Conservation (phyloP, 176 grass and related monocot genomes). For the Tillandsia leiboldiana region DNA sequence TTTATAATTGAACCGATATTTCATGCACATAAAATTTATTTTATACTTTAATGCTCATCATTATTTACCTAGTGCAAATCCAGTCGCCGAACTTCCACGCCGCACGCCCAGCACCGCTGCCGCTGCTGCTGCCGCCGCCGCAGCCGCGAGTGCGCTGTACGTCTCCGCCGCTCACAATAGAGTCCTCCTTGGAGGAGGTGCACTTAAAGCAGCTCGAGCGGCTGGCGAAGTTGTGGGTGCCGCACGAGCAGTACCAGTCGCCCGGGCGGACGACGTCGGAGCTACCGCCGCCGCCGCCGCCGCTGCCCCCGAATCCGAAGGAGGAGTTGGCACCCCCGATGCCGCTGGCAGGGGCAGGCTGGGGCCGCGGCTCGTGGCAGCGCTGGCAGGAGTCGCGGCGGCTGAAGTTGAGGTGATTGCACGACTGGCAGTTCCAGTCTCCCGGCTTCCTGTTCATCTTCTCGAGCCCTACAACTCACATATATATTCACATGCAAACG, state of each 20-base stretch:
- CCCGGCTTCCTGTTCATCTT: constrained; percentile 66
- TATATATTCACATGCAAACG: constrained; percentile 51
- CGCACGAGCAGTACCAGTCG: constrained; percentile 95
- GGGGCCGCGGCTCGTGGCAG: constrained; percentile 39
- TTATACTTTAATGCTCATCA: too few relatives aligned
- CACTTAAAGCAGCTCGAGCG: constrained; percentile 83
- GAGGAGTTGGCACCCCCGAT: constrained; percentile 13
- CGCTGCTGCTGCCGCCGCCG: constrained; percentile 9
- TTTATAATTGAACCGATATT: too few relatives aligned
- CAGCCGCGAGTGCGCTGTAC: constrained; percentile 11
- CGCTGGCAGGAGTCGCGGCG: constrained; percentile 85
- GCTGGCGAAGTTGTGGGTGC: constrained; percentile 92
- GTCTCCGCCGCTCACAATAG: constrained; percentile 27
- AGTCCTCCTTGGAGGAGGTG: constrained; percentile 41
- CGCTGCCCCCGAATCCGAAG: constrained; percentile 15
- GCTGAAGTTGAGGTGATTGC: constrained; percentile 86
- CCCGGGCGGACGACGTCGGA: constrained; percentile 54
- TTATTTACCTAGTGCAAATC: constrained; percentile 58
- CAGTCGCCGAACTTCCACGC: constrained; percentile 81
- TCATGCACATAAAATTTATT: too few relatives aligned
- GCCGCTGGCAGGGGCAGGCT: too few relatives aligned
- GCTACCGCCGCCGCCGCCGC: constrained; percentile 32
- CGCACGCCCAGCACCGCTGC: constrained; percentile 22
- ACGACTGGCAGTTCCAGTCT: constrained; percentile 86
- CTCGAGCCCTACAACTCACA: not conserved